These are phyloP conservation scores for Xylaria grammica DNA, from an alignment of 495 filamentous ascomycete genomes.

Conservation along the genomic window DNA sequence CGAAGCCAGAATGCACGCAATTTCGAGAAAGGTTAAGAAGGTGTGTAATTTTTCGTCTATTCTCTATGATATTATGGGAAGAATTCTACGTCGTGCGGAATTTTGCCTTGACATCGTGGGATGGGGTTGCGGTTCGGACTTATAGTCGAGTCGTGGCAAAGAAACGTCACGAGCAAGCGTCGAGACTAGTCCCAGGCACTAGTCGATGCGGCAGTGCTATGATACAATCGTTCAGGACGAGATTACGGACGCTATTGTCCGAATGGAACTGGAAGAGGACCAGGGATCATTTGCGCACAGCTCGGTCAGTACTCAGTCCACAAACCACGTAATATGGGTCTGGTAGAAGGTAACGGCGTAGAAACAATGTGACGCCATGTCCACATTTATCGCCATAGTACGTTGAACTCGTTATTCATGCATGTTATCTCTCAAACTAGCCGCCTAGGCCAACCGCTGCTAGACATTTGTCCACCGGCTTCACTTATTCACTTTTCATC, in stretches of 20 bases:
- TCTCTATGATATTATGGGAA: not conserved
- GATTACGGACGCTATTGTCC: not conserved
- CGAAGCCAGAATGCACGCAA: too few relatives aligned
- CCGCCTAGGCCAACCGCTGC: not conserved
- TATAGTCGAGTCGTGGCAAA: not conserved
- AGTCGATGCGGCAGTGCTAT: not conserved
- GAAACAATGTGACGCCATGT: conserved; percentile 19
- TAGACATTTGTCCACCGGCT: not conserved
- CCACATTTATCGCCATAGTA: not conserved
- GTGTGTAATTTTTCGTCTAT: conserved; percentile 1
- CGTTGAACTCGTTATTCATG: not conserved
- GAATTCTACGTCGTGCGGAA: not conserved
- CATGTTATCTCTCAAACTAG: not conserved
- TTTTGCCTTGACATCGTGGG: not conserved
- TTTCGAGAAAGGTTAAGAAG: not conserved
- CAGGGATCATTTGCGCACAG: not conserved
- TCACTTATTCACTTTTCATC: not conserved
- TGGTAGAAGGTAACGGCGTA: conserved; percentile 9
- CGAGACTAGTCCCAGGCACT: not conserved
- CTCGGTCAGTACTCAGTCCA: not conserved
- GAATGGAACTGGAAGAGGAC: not conserved
- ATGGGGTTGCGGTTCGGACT: not conserved
- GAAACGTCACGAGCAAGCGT: not conserved
- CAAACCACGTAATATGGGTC: conserved; percentile 28
- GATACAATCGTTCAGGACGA: not conserved